Evolutionary conservation across 202 grass and related monocot species (phyloP).

Genomic region (Bolboschoenoplectus hybrid): DNA sequence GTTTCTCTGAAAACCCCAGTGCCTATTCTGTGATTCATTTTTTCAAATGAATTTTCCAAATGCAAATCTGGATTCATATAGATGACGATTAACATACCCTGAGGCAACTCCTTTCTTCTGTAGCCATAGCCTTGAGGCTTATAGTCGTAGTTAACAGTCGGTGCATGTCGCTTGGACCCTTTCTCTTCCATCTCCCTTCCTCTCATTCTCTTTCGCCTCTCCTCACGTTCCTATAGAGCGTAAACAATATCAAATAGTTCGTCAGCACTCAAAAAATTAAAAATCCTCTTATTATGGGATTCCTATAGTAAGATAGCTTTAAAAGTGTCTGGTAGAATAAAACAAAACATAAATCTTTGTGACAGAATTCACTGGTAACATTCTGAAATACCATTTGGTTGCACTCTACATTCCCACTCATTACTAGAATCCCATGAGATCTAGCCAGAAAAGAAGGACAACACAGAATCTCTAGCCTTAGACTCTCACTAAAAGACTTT

Average conservation of each 20-base stretch:
- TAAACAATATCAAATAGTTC: background rate
- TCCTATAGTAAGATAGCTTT: background rate
- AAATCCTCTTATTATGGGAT: background rate
- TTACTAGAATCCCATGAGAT: no score
- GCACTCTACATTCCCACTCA: background rate
- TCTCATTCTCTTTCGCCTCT: slow-evolving; percentile 69
- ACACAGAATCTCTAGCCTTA: no score
- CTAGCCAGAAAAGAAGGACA: no score
- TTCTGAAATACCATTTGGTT: background rate
- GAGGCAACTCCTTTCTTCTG: slow-evolving; percentile 75
- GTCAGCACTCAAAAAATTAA: background rate
- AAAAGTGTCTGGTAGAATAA: background rate
- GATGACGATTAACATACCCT: slow-evolving; percentile 55
- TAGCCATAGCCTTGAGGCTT: slow-evolving; percentile 57
- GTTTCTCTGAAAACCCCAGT: background rate
- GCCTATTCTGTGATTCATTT: background rate
- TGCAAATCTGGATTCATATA: background rate
- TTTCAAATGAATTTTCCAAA: background rate
- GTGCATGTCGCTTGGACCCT: slow-evolving; percentile 54
- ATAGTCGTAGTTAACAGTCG: slow-evolving; percentile 64
- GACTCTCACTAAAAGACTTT: background rate
- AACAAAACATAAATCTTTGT: background rate
- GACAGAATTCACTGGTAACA: background rate
- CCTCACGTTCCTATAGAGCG: slow-evolving; percentile 73
- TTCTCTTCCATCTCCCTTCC: slow-evolving; percentile 60